Base-by-base conservation (phyloP, 2,329 filamentous ascomycete species). In the Gremmenia infestans region DNA sequence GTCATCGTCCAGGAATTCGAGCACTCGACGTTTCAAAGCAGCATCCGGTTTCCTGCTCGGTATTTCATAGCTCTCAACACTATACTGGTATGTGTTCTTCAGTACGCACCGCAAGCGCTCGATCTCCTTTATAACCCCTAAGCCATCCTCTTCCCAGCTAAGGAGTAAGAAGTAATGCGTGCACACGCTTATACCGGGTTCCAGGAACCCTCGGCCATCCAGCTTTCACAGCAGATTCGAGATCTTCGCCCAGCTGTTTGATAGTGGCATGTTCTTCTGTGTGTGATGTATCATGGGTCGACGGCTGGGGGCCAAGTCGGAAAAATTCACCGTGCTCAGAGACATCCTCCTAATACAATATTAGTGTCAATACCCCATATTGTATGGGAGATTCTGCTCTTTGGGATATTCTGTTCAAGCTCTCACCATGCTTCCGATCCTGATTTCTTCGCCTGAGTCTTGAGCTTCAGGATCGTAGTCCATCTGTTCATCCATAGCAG, bases 121-220 rank as follows among this genome's bases (percentile, higher is more conserved):
- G 14, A 57, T 35, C 9, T 61, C 57, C 9, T 3, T 4, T 17
- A 45, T 9, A 15, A 58, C 50, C 5, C 52, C 54, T 8, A 57
- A 25, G 32, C 58, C 48, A 40, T 57, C 59, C 7, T 59, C 57
- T 19, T 56, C 50, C 57, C 59, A 61, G 1, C 23, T 47, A 12
- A 61, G 5, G 7, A 61, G 19, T 47, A 12, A 61, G 5, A 5
- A 61, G 19, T n/a, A 61, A 19, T 15, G 54, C 59, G 2, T 53
- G 42, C 7, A 53, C 55, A 22, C 22, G 4, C 22, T 22, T 22
- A 22, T 15, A 50, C 8, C 12, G 53, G 39, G 32, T 59, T 53
- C 15, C 57, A 19, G 12, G 58, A 11, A 50, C 22, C 39, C n/a
- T 48, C 0, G 55, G 45, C 58, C 53, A 60, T 25, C 45, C 36